Base-by-base conservation (phyloP, 768 basidiomycete species). In the Kwoniella bestiolae region DNA sequence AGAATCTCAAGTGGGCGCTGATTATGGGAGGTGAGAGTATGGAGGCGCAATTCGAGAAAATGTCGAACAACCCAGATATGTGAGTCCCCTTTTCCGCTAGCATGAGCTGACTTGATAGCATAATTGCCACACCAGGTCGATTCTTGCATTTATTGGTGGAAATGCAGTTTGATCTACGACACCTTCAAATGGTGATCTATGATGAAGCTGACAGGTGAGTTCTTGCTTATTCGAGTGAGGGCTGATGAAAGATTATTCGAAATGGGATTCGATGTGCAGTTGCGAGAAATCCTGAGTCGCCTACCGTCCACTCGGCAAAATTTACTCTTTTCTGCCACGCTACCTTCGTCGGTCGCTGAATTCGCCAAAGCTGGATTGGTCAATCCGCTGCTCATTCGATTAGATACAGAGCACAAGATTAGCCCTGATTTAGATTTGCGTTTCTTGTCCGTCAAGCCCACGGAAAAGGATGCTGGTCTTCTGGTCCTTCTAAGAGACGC, bases 111-210 rank as follows among this genome's bases (percentile, higher is more conserved):
- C 18, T 2, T 34, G 0, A 6, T 71, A 97, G 94, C 21, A 91
- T 99, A 68, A 95, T 99, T 70, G 95, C 96, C 25, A 99, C 96
- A 11, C 96, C 96, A 18, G 96, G 96, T 65, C 93, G 96, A 69
- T 84, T 99, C 34, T 87, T 99, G n/a, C 96, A 99, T 82, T 85
- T 99, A 25, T 86, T 91, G 56, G 91, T 98, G 55, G 96, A 99
- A 83, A 98, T 98, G 95, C 91, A 90, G 67, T 83, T 96, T 53
- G 92, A 95, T 77, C 84, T 99, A 28, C 87, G 90, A 56, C 89
- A 90, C 0, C 84, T 94, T 5, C 88, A 94, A 82, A 92, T 91
- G 65, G 87, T 94, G 66, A 91, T 98, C 25, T 97, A 97, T 74
- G 96, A 99, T 77, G 96, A 99, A 82, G 96, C 96, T 0, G 96